Percentiles rank a stretch among this genome's conserved stretches.
Conservation (phyloP, 192 early-diverging fungal species). For the Allomyces arbusculus region DNA sequence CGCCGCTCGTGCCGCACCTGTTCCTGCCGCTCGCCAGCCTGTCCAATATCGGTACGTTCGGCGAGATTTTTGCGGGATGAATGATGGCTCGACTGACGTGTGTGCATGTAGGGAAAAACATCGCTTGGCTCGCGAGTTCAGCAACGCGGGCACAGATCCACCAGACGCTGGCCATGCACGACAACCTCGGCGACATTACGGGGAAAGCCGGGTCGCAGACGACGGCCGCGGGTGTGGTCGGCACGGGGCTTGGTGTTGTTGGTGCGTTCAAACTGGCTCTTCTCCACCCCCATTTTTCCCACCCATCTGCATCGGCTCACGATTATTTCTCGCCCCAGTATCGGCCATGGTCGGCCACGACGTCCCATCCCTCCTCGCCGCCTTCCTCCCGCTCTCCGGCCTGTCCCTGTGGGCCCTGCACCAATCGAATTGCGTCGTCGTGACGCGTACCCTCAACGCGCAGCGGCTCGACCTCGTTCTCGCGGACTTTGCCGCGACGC, state of each 20-base stretch:
- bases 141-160: slow-evolving; percentile 69
- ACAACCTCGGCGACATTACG: slow-evolving; percentile 72
- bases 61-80: neutral
- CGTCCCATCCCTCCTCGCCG: slow-evolving; percentile 31
- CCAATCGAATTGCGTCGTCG: slow-evolving; percentile 39
- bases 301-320: slow-evolving; percentile 3
- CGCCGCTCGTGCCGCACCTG: slow-evolving; percentile 53
- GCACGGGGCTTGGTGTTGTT: slow-evolving; percentile 29
- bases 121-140: slow-evolving; percentile 61
- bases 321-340: slow-evolving; percentile 18
- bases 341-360: slow-evolving; percentile 20
- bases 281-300: slow-evolving; percentile 3
- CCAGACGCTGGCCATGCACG: slow-evolving; percentile 42
- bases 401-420: slow-evolving; percentile 54
- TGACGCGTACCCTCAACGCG: slow-evolving; percentile 36
- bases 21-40: slow-evolving; percentile 52
- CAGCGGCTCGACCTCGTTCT: slow-evolving; percentile 25
- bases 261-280: slow-evolving; percentile 9
- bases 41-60: slow-evolving; percentile 49
- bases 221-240: slow-evolving; percentile 61
- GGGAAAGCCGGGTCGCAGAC: slow-evolving; percentile 64
- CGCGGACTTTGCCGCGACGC: neutral
- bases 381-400: slow-evolving; percentile 45
- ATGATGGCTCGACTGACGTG: neutral
- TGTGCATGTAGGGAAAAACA: slow-evolving; percentile 33